phyloP scores from a whole-genome alignment of 1,284 basidiomycete species.

The Ustilago curta region DNA sequence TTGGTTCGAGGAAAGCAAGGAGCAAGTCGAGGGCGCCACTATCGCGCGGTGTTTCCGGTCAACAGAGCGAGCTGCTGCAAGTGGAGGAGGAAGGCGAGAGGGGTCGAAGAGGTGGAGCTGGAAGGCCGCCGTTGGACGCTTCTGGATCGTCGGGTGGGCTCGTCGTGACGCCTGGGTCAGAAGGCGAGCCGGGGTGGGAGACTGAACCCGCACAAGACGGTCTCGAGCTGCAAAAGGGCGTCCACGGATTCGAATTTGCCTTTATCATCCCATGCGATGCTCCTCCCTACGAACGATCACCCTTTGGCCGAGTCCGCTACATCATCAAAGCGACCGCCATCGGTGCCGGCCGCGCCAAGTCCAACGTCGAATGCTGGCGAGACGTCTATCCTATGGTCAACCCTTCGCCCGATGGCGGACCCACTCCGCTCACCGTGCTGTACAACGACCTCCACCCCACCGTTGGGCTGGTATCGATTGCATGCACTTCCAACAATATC shows the following conservation, averaged over 20 bases:
- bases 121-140: constrained; percentile 21
- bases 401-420: constrained; percentile 63
- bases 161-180: constrained; percentile 42
- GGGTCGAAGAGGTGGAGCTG: constrained; percentile 26
- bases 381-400: constrained; percentile 69
- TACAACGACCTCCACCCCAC: constrained; percentile 69
- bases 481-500: constrained; percentile 68
- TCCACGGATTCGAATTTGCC: constrained; percentile 69
- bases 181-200: constrained; percentile 36
- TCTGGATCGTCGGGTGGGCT: constrained; percentile 22
- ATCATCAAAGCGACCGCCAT: constrained; percentile 67
- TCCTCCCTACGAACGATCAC: constrained; percentile 66
- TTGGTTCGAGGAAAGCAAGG: constrained; percentile 41
- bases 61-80: constrained; percentile 35
- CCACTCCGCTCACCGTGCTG: constrained; percentile 65
- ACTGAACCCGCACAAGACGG: constrained; percentile 51
- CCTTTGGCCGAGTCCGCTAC: constrained; percentile 66
- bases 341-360: constrained; percentile 64
- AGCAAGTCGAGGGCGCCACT: constrained; percentile 41
- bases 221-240: constrained; percentile 64
- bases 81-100: constrained; percentile 49
- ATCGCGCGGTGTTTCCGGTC: constrained; percentile 19
- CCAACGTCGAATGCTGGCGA: constrained; percentile 65
- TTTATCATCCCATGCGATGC: constrained; percentile 67
- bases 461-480: constrained; percentile 66